Evolutionary conservation across 2,329 filamentous ascomycete genomes (phyloP).

Genomic region (Stemphylium vesicarium): DNA sequence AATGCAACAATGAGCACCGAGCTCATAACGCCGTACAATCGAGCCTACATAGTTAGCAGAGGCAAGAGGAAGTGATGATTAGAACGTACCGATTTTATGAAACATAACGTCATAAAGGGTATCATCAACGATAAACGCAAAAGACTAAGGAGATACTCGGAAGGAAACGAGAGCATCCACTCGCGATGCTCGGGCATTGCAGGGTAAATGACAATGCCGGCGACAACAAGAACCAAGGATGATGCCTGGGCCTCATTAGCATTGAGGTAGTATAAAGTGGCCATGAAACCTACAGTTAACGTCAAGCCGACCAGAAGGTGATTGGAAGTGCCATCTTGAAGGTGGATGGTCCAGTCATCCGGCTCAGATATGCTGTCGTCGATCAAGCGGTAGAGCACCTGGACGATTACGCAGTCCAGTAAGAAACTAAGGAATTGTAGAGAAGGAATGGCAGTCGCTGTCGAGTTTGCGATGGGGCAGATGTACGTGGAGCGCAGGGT

Average conservation of each 20-base stretch:
- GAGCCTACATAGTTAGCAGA: conserved; percentile 34
- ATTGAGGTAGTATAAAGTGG: not conserved
- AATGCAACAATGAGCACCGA: conserved; percentile 42
- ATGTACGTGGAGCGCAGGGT: conserved; percentile 42
- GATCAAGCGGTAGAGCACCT: conserved; percentile 35
- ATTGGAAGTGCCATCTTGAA: conserved; percentile 37
- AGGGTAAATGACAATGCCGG: conserved; percentile 37
- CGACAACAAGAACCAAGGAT: conserved; percentile 36
- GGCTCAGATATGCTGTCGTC: conserved; percentile 33
- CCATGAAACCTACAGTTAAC: conserved; percentile 29
- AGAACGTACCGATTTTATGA: conserved; percentile 41
- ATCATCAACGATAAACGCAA: conserved; percentile 47
- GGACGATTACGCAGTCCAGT: conserved; percentile 35
- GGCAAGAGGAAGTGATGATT: not conserved
- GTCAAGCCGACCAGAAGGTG: conserved; percentile 38
- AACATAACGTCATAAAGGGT: conserved; percentile 47
- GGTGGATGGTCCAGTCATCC: conserved; percentile 33
- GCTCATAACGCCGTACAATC: conserved; percentile 44
- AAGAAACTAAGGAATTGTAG: conserved; percentile 41
- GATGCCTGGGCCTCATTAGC: conserved; percentile 37
- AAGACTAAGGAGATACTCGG: conserved; percentile 43
- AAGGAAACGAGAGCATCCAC: conserved; percentile 42
- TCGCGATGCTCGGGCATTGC: conserved; percentile 44
- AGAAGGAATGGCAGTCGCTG: conserved; percentile 34
- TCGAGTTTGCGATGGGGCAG: conserved; percentile 35